Evolutionary conservation across 805 yeast genomes (phyloP).

Genomic region (Yarrowia keelungensis): DNA sequence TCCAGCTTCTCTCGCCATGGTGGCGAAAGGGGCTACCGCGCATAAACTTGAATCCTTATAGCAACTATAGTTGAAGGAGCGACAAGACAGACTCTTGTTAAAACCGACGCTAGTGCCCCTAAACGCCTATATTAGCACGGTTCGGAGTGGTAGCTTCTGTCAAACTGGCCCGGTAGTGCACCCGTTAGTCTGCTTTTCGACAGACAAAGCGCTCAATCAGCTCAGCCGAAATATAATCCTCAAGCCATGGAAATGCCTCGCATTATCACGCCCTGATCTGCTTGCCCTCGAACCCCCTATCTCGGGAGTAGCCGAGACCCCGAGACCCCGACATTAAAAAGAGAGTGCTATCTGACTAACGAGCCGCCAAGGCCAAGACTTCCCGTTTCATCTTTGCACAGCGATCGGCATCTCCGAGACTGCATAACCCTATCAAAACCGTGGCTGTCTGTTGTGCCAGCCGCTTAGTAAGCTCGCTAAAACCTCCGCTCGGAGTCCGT

Average conservation of each 20-base stretch:
- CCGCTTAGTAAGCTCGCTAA: too few relatives aligned
- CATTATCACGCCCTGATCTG: constrained; percentile 2
- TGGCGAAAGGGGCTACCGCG: too few relatives aligned
- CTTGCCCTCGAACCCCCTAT: constrained; percentile 15
- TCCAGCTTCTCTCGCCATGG: too few relatives aligned
- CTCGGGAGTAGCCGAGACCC: constrained; percentile 11
- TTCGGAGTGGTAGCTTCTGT: too few relatives aligned
- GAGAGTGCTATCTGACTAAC: neutral
- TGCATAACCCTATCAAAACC: neutral
- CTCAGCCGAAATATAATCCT: neutral
- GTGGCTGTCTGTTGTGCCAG: too few relatives aligned
- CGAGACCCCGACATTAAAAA: constrained; percentile 11
- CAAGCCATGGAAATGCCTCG: neutral
- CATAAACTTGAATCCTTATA: too few relatives aligned
- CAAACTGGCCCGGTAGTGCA: neutral
- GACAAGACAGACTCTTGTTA: neutral
- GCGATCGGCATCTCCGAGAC: constrained; percentile 4
- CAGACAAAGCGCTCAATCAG: neutral
- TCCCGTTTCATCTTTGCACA: neutral
- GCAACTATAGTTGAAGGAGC: too few relatives aligned
- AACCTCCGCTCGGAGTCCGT: too few relatives aligned
- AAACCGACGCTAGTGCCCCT: constrained; percentile 2
- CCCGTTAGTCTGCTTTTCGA: neutral
- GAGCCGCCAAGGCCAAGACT: neutral
- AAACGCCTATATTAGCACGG: constrained; percentile 3